A percentile compares a stretch with the other conserved stretches of the same genome.
Evolutionary conservation across 148 eudicot genomes (phyloP).

Genomic region (Spergularia marina): DNA sequence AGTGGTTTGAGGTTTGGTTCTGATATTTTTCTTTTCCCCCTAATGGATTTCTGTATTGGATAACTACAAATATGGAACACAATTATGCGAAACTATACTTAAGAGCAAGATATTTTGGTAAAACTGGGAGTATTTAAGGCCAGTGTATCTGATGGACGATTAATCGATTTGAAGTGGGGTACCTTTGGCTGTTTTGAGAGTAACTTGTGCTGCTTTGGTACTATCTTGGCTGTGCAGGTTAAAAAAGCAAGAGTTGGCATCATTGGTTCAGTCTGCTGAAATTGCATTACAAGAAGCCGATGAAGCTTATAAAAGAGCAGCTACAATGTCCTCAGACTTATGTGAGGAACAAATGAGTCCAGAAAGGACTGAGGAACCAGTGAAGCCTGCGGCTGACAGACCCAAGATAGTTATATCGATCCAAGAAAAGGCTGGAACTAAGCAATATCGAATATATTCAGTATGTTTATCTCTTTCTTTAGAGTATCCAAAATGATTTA

Average conservation of each 20-base stretch:
- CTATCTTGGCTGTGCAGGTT: constrained; percentile 36
- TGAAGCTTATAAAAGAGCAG: constrained; percentile 46
- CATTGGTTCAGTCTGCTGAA: constrained; percentile 49
- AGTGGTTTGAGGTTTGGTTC: not conserved
- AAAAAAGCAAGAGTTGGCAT: constrained; percentile 64
- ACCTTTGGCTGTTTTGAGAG: not conserved
- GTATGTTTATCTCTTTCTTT: constrained; percentile 30
- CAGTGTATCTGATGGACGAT: not conserved
- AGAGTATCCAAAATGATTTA: not conserved
- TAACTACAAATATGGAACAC: too few relatives aligned
- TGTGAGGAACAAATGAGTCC: constrained; percentile 26
- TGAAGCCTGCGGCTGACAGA: constrained; percentile 44
- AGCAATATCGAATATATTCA: constrained; percentile 58
- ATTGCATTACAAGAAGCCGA: constrained; percentile 35
- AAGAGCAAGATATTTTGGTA: not conserved
- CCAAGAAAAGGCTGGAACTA: constrained; percentile 61
- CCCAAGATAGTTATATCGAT: constrained; percentile 63
- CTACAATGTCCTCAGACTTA: constrained; percentile 27
- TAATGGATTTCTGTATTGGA: too few relatives aligned
- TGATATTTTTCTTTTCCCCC: not conserved
- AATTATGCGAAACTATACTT: not conserved
- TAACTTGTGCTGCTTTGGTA: not conserved
- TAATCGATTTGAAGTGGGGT: not conserved
- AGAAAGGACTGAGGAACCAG: constrained; percentile 31
- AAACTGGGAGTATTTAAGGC: not conserved